Evolutionary conservation across 2,329 filamentous ascomycete genomes (phyloP).

Genomic region (Hypoxylon sp.): DNA sequence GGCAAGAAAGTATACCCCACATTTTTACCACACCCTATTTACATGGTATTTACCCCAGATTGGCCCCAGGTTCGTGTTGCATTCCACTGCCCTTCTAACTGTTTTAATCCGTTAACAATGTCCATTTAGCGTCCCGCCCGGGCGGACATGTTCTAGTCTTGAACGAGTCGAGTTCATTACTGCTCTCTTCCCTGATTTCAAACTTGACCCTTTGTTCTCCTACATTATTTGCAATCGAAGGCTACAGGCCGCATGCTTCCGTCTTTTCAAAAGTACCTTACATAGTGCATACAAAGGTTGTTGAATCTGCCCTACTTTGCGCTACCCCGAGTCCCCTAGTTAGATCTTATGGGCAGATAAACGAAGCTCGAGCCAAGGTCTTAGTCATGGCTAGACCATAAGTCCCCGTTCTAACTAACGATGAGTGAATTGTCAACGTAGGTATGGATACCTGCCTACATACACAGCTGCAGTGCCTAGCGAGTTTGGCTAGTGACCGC

Average conservation of each 20-base stretch:
- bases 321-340: slow-evolving; percentile 7
- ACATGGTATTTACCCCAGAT: slow-evolving; percentile 45
- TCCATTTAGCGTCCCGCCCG: slow-evolving; percentile 16
- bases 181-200: background rate
- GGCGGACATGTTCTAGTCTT: slow-evolving; percentile 5
- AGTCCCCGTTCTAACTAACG: background rate
- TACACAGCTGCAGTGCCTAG: background rate
- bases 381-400: slow-evolving; percentile 1
- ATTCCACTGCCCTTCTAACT: slow-evolving; percentile 26
- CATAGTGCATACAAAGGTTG: slow-evolving; percentile 7
- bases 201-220: slow-evolving; percentile 3
- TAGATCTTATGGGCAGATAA: slow-evolving; percentile 3
- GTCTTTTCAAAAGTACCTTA: slow-evolving; percentile 11
- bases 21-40: slow-evolving; percentile 18
- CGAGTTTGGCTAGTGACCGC: slow-evolving; percentile 1
- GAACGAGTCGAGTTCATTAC: background rate
- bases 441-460: slow-evolving; percentile 7
- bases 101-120: slow-evolving; percentile 23
- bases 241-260: slow-evolving; percentile 13
- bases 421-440: slow-evolving; percentile 22
- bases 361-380: slow-evolving; percentile 8
- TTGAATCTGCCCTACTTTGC: background rate
- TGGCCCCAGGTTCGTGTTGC: slow-evolving; percentile 37
- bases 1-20: slow-evolving; percentile 20
- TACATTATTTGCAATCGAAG: background rate